Conservation (phyloP, 139 green algal species). For the Chlorokybus atmophyticus region DNA sequence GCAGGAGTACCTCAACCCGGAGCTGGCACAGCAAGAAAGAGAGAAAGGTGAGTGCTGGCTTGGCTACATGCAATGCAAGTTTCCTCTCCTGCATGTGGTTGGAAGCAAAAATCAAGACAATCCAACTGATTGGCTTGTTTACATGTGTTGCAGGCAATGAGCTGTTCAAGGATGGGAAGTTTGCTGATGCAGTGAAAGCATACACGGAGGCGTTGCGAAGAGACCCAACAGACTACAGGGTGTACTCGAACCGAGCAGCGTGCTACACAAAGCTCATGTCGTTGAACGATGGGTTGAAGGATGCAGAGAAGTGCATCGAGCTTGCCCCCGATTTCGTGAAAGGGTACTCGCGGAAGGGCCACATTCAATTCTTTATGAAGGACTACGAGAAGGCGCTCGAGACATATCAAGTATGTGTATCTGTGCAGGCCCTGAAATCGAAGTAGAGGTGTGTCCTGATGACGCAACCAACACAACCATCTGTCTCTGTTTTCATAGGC, state of each 20-base stretch:
- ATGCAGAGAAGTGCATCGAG: slow-evolving; percentile 84
- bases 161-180: slow-evolving; percentile 81
- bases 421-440: not conserved
- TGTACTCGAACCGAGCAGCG: slow-evolving; percentile 92
- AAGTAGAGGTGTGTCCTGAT: not conserved
- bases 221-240: slow-evolving; percentile 89
- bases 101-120: too few species aligned
- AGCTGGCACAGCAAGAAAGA: slow-evolving; percentile 57
- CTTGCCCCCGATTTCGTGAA: slow-evolving; percentile 82
- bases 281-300: slow-evolving; percentile 80
- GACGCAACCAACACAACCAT: not conserved
- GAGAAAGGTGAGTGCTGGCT: slow-evolving; percentile 17
- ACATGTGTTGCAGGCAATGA: slow-evolving; percentile 78
- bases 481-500: too few species aligned
- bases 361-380: slow-evolving; percentile 95
- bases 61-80: not conserved
- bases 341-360: slow-evolving; percentile 67
- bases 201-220: slow-evolving; percentile 94
- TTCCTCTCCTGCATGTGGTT: not conserved
- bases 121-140: too few species aligned
- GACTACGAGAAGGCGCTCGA: slow-evolving; percentile 60
- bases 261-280: slow-evolving; percentile 98
- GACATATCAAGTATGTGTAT: slow-evolving; percentile 31
- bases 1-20: slow-evolving; percentile 77
- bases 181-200: slow-evolving; percentile 75